Conservation (phyloP, 2,329 filamentous ascomycete genomes). For the Lasiodiplodia gonubiensis region DNA sequence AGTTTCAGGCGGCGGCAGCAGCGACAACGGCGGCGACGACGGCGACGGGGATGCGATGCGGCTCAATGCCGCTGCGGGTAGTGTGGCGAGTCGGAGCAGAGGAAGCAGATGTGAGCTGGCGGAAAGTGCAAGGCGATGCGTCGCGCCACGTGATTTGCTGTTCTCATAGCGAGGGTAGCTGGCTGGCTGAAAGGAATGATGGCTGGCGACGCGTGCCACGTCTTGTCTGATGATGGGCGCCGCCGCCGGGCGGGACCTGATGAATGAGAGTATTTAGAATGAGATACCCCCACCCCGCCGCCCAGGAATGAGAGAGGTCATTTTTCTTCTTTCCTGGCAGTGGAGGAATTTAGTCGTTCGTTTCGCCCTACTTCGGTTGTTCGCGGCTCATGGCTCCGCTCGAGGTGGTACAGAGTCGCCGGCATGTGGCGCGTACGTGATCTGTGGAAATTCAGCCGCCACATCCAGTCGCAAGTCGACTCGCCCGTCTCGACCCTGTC, state of each 20-base stretch:
- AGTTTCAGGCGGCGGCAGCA: neutral
- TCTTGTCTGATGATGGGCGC: neutral
- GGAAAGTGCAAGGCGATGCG: neutral
- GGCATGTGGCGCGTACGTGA: neutral
- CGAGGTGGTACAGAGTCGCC: neutral
- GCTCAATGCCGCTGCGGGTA: neutral
- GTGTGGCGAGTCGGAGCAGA: neutral
- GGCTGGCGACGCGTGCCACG: neutral
- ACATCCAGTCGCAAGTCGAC: no score
- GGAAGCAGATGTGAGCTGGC: neutral
- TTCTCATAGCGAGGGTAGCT: neutral
- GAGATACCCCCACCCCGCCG: neutral
- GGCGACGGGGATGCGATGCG: neutral
- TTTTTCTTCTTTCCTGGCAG: neutral
- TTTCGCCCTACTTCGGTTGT: neutral
- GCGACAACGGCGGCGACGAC: neutral
- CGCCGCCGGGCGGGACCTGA: neutral
- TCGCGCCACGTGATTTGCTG: conserved; percentile 16
- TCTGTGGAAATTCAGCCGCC: neutral
- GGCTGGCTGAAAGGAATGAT: neutral
- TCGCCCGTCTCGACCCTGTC: no score
- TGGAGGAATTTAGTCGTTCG: neutral
- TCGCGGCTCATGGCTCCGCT: neutral
- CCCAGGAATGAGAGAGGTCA: neutral
- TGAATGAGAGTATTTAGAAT: neutral